Conservation (phyloP, 2,329 filamentous ascomycete genomes). For the Penicillium oxalicum region DNA sequence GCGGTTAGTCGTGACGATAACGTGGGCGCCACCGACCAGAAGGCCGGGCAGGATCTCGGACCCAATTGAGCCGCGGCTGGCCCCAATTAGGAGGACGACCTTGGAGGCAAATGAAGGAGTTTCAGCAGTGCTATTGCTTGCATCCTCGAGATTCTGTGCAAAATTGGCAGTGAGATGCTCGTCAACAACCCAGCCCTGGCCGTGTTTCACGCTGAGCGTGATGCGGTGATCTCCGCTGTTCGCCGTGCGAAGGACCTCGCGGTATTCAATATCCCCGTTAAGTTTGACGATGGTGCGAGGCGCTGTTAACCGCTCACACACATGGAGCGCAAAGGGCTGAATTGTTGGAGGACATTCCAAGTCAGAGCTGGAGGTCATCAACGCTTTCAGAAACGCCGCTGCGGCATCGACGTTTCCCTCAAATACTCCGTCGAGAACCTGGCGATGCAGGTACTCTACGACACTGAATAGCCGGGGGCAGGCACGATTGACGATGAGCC, state of each 20-base stretch:
- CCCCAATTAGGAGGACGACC: not conserved
- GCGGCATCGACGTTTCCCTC: not conserved
- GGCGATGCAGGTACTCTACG: not conserved
- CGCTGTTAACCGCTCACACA: not conserved
- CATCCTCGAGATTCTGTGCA: not conserved
- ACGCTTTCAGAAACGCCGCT: not conserved
- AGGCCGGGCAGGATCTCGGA: not conserved
- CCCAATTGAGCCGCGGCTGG: not conserved
- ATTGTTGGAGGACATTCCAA: not conserved
- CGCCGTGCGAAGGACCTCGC: not conserved
- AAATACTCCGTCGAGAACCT: not conserved
- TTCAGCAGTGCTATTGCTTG: not conserved
- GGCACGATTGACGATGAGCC: not conserved
- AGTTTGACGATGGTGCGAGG: not conserved
- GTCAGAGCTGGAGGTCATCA: not conserved
- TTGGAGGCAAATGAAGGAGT: not conserved
- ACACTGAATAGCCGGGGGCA: not conserved
- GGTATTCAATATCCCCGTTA: not conserved
- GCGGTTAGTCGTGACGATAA: constrained; percentile 1
- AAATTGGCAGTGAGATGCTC: not conserved
- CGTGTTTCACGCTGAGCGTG: not conserved
- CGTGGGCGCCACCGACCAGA: not conserved
- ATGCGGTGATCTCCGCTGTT: not conserved
- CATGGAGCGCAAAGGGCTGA: constrained; percentile 1
- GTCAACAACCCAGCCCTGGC: not conserved